Percentiles rank a stretch among this genome's conserved stretches.
These are phyloP conservation scores for Capronia epimyces DNA, from an alignment of 2,329 filamentous ascomycete genomes.

Conservation along the genomic window DNA sequence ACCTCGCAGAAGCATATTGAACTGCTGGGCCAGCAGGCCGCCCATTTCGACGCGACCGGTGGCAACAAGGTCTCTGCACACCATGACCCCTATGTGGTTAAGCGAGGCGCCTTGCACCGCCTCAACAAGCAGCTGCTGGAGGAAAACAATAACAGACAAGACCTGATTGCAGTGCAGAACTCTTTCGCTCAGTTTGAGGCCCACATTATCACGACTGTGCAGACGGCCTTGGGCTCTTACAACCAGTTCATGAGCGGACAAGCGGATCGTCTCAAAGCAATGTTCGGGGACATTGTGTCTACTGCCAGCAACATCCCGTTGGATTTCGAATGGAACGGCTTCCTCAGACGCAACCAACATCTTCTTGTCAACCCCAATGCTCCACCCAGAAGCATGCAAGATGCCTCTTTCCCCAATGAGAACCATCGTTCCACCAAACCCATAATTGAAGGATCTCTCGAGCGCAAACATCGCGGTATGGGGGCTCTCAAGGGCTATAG, in stretches of 20 bases:
- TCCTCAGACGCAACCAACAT: slow-evolving; percentile 64
- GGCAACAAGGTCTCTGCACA: slow-evolving; percentile 63
- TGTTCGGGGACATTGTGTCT: slow-evolving; percentile 78
- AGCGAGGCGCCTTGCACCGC: slow-evolving; percentile 73
- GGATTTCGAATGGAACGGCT: slow-evolving; percentile 89
- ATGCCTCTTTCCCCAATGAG: slow-evolving; percentile 82
- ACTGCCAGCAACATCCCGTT: slow-evolving; percentile 69
- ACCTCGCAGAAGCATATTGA: slow-evolving; percentile 94
- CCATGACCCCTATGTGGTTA: slow-evolving; percentile 84
- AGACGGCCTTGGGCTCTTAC: slow-evolving; percentile 77
- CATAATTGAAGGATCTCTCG: slow-evolving; percentile 78
- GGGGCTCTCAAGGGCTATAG: slow-evolving; percentile 68
- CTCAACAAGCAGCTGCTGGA: slow-evolving; percentile 86
- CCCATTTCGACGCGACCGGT: slow-evolving; percentile 68
- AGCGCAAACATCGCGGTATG: slow-evolving; percentile 86
- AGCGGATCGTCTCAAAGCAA: slow-evolving; percentile 69
- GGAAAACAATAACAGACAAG: slow-evolving; percentile 88
- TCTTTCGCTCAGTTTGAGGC: slow-evolving; percentile 83
- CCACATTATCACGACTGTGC: slow-evolving; percentile 75
- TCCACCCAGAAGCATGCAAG: slow-evolving; percentile 65
- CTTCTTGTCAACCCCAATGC: slow-evolving; percentile 72
- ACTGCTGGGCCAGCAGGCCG: slow-evolving; percentile 78
- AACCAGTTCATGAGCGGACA: slow-evolving; percentile 74
- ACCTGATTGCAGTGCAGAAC: slow-evolving; percentile 84
- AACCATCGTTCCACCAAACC: slow-evolving; percentile 72